Conservation (phyloP, 2,329 filamentous ascomycete genomes). For the Macrophomina tecta region DNA sequence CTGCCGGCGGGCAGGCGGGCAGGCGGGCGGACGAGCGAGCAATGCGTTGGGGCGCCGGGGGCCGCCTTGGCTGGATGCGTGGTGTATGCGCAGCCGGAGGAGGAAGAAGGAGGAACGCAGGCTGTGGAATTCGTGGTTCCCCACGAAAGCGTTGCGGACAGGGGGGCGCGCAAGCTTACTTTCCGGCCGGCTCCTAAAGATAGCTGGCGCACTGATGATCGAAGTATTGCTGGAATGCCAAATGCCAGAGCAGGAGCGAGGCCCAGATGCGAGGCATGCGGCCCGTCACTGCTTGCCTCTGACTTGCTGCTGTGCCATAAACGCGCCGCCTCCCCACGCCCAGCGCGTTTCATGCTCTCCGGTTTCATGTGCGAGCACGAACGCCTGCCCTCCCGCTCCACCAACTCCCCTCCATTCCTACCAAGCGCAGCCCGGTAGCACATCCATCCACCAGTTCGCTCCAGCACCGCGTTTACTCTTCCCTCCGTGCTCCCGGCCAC, state of each 20-base stretch:
- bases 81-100: not conserved
- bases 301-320: constrained; percentile 21
- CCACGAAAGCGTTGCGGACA: not conserved
- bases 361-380: constrained; percentile 25
- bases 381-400: constrained; percentile 9
- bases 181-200: constrained; percentile 21
- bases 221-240: not conserved
- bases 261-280: constrained; percentile 5
- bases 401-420: constrained; percentile 22
- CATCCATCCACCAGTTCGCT: not conserved
- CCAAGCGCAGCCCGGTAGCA: constrained; percentile 3
- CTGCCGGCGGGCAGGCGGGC: not conserved
- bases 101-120: not conserved
- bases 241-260: constrained; percentile 2
- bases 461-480: constrained; percentile 16
- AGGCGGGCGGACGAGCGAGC: not conserved
- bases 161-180: constrained; percentile 7
- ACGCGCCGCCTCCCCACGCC: constrained; percentile 10
- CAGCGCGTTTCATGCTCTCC: constrained; percentile 21
- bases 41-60: constrained; percentile 9
- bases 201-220: constrained; percentile 8
- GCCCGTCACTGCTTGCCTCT: constrained; percentile 1
- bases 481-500: constrained; percentile 15
- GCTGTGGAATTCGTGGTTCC: constrained; percentile 2
- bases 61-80: not conserved